Base-by-base conservation (phyloP, 768 basidiomycete genomes). In the Mycena vulgaris region DNA sequence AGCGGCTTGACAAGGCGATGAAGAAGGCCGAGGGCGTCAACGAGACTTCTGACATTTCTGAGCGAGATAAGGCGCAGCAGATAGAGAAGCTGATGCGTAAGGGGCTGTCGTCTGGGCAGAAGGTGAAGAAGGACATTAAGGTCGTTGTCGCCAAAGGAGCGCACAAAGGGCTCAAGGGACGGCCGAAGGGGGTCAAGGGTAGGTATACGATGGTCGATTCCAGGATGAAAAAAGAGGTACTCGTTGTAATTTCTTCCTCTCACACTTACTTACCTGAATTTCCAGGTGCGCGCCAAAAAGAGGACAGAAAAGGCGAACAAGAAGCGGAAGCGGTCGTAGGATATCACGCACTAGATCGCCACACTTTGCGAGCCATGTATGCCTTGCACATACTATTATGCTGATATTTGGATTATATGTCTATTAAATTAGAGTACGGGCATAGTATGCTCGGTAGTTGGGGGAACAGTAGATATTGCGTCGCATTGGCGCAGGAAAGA, bases 1-100 rank as follows among this genome's bases (percentile, higher is more conserved):
- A 94, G 73, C 87, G 91, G 53, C 82, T 98, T 16, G 95, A 97
- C 75, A 97, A 95, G 80, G 94, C 95, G 13, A 89, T 95, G 88
- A 97, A 95, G 84, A 99, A 96, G 82, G 98, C 97, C 2, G 96
- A 98, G 76, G 96, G 95, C 55, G 90, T 99, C 68, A 94, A 93
- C 75, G 87, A 92, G 47, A 96, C 93, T 5, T 83, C 90, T 11
- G 97, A 99, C 76, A 89, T 99, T 82, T 92, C 93, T n/a, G 97
- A 99, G 83, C 88, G 91, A 49, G 97, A 98, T 79, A 98, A 98
- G 80, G 96, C 97, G 7, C 90, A 91, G 69, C 93, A 96, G 77
- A 96, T 99, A 65, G 94, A 95, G 75, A 97, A 96, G 77, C 80
- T 98, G 52, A 95, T 99, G 90, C 87, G 88, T 21, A 96, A 91